phyloP scores from a whole-genome alignment of 495 filamentous ascomycete species.

The Xylaria scruposa region DNA sequence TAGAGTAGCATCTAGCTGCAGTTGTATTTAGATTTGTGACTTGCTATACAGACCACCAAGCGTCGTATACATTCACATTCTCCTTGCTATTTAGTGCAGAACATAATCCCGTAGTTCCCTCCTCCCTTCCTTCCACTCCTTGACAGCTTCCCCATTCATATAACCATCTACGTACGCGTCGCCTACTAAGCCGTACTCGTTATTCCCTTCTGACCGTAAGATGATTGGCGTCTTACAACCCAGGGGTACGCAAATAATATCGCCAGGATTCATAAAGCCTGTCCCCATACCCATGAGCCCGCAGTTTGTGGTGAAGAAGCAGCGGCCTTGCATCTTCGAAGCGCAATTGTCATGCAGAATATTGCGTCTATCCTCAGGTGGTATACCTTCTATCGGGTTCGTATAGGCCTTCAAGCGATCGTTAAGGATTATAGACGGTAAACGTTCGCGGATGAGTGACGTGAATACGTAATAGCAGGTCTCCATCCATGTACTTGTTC shows the following conservation, averaged over 20 bases:
- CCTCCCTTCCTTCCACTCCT: not conserved
- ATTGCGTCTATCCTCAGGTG: not conserved
- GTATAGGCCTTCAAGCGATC: not conserved
- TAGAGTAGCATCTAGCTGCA: not conserved
- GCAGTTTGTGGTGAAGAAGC: not conserved
- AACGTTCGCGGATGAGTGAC: not conserved
- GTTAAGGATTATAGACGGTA: not conserved
- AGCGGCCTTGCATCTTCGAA: not conserved
- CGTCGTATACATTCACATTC: not conserved
- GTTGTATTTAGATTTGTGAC: not conserved
- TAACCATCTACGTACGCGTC: slow-evolving; percentile 1
- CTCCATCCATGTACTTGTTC: not conserved
- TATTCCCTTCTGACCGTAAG: not conserved
- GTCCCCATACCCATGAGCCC: not conserved
- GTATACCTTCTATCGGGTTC: not conserved
- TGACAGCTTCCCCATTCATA: not conserved
- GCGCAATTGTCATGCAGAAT: not conserved
- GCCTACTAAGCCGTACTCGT: not conserved
- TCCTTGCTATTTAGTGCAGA: not conserved
- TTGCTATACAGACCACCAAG: not conserved
- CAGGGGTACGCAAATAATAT: not conserved
- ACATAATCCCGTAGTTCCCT: not conserved
- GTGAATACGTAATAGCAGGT: not conserved
- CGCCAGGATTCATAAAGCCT: not conserved
- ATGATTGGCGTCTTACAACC: not conserved